Base-by-base conservation (phyloP, 164 flowering plant species). In the Aristolochia fimbriata region DNA sequence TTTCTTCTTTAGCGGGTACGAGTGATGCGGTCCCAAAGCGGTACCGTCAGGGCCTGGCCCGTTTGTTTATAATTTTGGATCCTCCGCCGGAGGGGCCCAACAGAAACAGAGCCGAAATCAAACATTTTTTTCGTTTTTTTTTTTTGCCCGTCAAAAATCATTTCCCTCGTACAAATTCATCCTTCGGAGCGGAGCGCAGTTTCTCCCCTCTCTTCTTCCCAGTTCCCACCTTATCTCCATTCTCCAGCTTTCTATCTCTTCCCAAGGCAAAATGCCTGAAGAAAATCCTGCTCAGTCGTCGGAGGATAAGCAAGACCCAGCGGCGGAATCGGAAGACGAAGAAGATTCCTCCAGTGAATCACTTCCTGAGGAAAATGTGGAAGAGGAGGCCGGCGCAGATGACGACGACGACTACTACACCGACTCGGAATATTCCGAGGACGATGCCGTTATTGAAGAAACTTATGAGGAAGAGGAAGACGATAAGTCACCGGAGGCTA, bases 401-500 rank as follows among this genome's bases (percentile, higher is more conserved):
- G 43, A 37, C 43, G 9, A 37, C 43, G 9, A 37, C 12, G 43
- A 7, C 1, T 37, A 37, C 43, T 37, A 37, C 43, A 6, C 43
- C 43, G 43, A 37, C 43, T 37, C 43, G 43, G 64, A 64, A 0
- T 78, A 67, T 14, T 66, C 73, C 15, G 84, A 78, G 48, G 57
- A 69, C 25, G 81, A 70, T 47, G 70, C 78, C 1, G 76, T 65
- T n/a, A 63, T 47, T 15, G 74, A 52, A 57, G 60, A 14, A 24
- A 12, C 27, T 22, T 52, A 15, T 16, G 60, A 47, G 12, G 70
- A 48, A 1, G 63, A 52, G 0, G 71, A 65, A 13, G 65, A 71
- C 17, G 83, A 82, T 23, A 57, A 76, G 63, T 63, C 77, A 15
- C 60, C 72, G 1, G 86, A 86, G 49, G 46, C 71, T 50, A 81